phyloP scores from a whole-genome alignment of 139 green algal species.

The Ostreobium quekettii region DNA sequence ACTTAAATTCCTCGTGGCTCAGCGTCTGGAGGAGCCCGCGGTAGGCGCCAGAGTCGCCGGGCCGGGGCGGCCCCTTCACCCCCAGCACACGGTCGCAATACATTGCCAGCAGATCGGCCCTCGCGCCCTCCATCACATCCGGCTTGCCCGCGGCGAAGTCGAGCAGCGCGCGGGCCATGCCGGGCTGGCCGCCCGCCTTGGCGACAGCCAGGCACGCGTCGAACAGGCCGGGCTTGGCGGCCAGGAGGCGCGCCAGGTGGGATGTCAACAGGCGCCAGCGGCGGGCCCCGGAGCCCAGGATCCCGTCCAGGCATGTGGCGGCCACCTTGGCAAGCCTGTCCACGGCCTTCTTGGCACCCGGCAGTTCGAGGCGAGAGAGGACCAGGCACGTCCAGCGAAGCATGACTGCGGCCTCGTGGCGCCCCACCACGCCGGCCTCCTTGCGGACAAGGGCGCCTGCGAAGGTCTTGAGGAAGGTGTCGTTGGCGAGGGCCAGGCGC shows the following conservation, averaged over 20 bases:
- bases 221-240: neutral
- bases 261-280: neutral
- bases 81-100: conserved; percentile 30
- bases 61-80: conserved; percentile 18
- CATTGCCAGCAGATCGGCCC: neutral
- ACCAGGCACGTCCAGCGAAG: conserved; percentile 4
- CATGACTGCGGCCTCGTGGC: no score
- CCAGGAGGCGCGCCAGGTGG: neutral
- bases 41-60: conserved; percentile 28
- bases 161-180: neutral
- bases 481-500: neutral
- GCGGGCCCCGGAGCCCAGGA: neutral
- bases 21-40: conserved; percentile 34
- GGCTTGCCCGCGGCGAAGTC: neutral
- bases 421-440: no score
- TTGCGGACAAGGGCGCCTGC: conserved; percentile 8
- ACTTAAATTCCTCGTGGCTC: conserved; percentile 34
- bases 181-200: neutral
- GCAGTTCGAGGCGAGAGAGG: neutral
- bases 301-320: neutral
- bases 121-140: neutral
- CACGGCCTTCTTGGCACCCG: conserved; percentile 6
- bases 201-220: neutral
- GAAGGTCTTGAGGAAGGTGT: conserved; percentile 15
- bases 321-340: neutral